Evolutionary conservation across 441 rosid genomes (phyloP), one percentile per base, ranked within the genome.

Genomic region (Breynia disticha): DNA sequence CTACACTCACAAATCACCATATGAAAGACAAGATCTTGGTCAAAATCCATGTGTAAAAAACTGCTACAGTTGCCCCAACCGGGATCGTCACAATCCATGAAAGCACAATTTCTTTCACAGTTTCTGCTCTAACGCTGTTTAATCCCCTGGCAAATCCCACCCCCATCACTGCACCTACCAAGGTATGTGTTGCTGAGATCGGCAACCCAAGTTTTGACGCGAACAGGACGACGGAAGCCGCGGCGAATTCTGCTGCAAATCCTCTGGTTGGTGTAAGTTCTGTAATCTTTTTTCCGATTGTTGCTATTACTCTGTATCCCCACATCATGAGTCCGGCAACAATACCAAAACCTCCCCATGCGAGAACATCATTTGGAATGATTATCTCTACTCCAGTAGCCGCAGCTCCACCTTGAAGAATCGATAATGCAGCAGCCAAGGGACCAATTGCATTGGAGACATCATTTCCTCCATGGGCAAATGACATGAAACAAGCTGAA

Each of bases 121-220:
- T 87, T 74, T 89, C 97, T 41, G 91, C 81, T 69, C 97, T 75
- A 45, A 94, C 99, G 46, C 79, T 76, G 56, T 87, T 94, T 21
- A 89, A 79, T 32, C 99, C 99, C 59, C 99, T 82, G 0, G 99
- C 99, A 38, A 94, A 89, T 7, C 99, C 99, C 13, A 94, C 99
- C 12, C 99, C 99, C 99, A 89, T 89, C 35, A 94, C 99, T 11
- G 97, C 95, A 13, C 99, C 97, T n/a, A 94, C 97, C 35, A 94
- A 70, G 6, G 99, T 94, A 63, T 89, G 99, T 0, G 97, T 94
- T 17, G 97, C 97, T 0, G 99, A 94, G 38, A 94, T 82, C 15
- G 97, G 97, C 42, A 94, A 76, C 17, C 95, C 99, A 17, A 94
- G 75, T 56, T 89, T 94, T 14, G 97, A 89, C 17, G 99, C 99